A percentile compares a stretch with the other conserved stretches of the same genome.
Evolutionary conservation across 1,139 yeast genomes (phyloP).

Genomic region (Zygoascus sp.): DNA sequence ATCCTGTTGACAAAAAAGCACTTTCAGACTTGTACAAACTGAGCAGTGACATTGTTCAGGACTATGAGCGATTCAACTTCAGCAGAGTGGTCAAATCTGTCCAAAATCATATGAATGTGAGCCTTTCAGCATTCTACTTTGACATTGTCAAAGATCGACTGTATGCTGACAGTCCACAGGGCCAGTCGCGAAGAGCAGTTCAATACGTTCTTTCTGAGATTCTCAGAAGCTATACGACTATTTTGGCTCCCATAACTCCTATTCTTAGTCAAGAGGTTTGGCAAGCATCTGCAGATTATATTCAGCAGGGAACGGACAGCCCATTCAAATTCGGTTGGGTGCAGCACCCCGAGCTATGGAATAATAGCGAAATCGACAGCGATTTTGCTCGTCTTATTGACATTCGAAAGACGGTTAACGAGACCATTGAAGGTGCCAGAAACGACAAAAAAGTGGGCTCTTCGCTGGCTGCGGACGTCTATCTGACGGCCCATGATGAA

Average conservation of each 20-base stretch:
- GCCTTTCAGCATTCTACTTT: constrained; percentile 78
- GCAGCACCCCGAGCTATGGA: constrained; percentile 41
- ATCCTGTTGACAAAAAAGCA: constrained; percentile 60
- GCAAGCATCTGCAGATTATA: constrained; percentile 46
- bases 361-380: constrained; percentile 28
- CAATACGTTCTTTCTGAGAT: constrained; percentile 68
- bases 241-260: constrained; percentile 80
- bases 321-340: constrained; percentile 52
- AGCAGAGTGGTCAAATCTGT: constrained; percentile 59
- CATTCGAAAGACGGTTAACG: constrained; percentile 49
- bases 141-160: constrained; percentile 81
- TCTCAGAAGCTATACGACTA: constrained; percentile 55
- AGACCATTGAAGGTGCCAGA: constrained; percentile 46
- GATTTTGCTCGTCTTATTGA: constrained; percentile 41
- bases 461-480: constrained; percentile 56
- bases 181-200: constrained; percentile 55
- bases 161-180: constrained; percentile 57
- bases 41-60: constrained; percentile 40
- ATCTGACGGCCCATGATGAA: constrained; percentile 32
- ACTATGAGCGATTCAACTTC: constrained; percentile 59
- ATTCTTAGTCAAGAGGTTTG: constrained; percentile 83
- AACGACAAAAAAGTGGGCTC: constrained; percentile 51
- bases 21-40: constrained; percentile 53
- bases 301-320: constrained; percentile 39
- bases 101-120: constrained; percentile 68